Percentiles rank a stretch among this genome's conserved stretches.
Conservation (phyloP, 352 stramenopile species). For the Globisporangium mamillatum region DNA sequence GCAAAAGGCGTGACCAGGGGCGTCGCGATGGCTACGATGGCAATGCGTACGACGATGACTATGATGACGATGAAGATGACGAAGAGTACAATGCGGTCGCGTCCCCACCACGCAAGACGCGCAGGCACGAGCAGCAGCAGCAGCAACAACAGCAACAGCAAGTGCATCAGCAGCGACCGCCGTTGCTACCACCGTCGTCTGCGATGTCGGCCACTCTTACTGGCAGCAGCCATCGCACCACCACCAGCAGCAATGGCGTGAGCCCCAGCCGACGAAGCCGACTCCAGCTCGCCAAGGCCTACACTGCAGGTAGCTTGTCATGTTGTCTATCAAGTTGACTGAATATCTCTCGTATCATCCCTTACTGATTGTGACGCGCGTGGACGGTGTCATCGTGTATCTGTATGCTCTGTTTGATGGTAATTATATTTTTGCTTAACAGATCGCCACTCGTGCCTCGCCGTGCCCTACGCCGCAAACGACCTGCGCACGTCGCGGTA, state of each 20-base stretch:
- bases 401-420: background rate
- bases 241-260: background rate
- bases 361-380: background rate
- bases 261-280: background rate
- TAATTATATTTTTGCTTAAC: background rate
- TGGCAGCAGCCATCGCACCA: background rate
- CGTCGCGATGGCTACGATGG: background rate
- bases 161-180: background rate
- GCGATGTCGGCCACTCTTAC: background rate
- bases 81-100: background rate
- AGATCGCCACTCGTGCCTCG: conserved; percentile 45
- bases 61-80: background rate
- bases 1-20: background rate
- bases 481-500: conserved; percentile 50
- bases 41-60: background rate
- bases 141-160: background rate
- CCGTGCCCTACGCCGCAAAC: conserved; percentile 48
- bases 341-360: background rate
- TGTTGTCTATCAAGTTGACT: background rate
- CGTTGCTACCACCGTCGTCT: background rate
- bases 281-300: background rate
- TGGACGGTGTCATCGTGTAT: background rate
- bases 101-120: conserved; percentile 9
- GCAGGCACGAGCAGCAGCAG: background rate
- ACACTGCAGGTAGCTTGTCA: background rate